Percentiles rank a stretch among this genome's conserved stretches.
These are phyloP conservation scores for Annulohypoxylon truncatum DNA, from an alignment of 2,329 filamentous ascomycete species.

Conservation along the genomic window DNA sequence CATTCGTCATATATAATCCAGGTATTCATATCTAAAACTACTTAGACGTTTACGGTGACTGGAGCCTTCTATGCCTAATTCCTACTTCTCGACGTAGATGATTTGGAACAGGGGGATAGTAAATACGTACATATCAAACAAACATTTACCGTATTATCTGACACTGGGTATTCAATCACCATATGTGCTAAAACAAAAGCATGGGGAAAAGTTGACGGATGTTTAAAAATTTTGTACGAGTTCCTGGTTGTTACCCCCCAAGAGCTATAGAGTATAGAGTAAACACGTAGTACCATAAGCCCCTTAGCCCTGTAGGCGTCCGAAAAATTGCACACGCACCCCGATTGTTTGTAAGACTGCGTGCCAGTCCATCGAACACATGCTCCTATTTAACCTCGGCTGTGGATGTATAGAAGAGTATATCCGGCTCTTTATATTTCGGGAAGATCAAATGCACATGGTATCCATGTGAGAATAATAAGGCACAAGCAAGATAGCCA, in stretches of 20 bases:
- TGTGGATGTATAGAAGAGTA: not conserved
- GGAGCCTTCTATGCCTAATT: too few species aligned
- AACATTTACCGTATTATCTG: not conserved
- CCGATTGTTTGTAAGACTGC: not conserved
- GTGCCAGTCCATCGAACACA: slow-evolving; percentile 3
- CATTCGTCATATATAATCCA: too few species aligned
- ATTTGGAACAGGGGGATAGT: too few species aligned
- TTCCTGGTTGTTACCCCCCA: not conserved
- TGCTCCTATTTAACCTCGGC: slow-evolving; percentile 11
- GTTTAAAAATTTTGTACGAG: not conserved
- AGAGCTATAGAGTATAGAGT: not conserved
- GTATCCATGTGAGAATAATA: not conserved
- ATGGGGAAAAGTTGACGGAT: not conserved
- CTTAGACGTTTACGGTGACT: too few species aligned
- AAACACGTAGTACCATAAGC: not conserved
- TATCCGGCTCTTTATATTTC: not conserved
- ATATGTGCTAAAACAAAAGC: not conserved
- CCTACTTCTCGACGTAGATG: too few species aligned
- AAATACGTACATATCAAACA: too few species aligned
- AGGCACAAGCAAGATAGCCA: not conserved
- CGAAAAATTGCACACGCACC: not conserved
- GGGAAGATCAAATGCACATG: not conserved
- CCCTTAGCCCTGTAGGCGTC: not conserved
- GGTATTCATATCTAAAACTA: too few species aligned
- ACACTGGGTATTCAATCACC: not conserved